phyloP scores from a whole-genome alignment of 192 early-diverging fungal genomes.

The Coemansia erecta region DNA sequence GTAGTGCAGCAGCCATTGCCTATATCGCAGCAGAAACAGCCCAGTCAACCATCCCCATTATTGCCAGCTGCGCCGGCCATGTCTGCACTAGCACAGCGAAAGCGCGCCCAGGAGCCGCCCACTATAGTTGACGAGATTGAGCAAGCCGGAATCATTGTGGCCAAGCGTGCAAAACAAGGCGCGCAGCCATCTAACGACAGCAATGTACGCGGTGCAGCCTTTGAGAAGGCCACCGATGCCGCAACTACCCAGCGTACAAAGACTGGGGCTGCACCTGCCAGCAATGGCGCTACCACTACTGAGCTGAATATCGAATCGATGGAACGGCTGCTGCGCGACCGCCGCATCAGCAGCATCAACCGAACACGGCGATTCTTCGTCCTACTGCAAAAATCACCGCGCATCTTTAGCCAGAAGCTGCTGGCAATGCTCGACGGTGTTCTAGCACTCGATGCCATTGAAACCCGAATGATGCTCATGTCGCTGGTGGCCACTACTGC shows the following conservation, averaged over 20 bases:
- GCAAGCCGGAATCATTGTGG: conserved; percentile 4
- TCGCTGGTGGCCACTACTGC: conserved; percentile 2
- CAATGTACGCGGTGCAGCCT: background rate
- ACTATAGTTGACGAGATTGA: background rate
- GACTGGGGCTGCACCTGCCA: background rate
- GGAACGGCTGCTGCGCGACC: conserved; percentile 20
- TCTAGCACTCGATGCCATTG: conserved; percentile 9
- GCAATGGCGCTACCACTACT: background rate
- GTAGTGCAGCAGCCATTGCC: background rate
- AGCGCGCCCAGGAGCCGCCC: conserved; percentile 3
- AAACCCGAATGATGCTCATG: conserved; percentile 15
- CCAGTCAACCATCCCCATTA: too few species aligned
- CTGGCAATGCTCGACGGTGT: conserved; percentile 15
- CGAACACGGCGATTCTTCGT: conserved; percentile 21
- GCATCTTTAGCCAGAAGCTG: conserved; percentile 7
- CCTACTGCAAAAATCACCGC: conserved; percentile 16
- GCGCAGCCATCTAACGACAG: background rate
- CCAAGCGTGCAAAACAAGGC: conserved; percentile 4
- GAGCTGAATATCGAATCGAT: conserved; percentile 14
- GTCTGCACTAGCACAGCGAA: conserved; percentile 13
- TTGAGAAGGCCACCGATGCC: background rate
- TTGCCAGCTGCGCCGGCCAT: background rate
- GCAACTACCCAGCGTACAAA: background rate
- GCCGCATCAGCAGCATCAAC: conserved; percentile 25
- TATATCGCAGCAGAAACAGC: background rate